Conservation (phyloP, 2,329 filamentous ascomycete species). For the Ophiostoma sp. region DNA sequence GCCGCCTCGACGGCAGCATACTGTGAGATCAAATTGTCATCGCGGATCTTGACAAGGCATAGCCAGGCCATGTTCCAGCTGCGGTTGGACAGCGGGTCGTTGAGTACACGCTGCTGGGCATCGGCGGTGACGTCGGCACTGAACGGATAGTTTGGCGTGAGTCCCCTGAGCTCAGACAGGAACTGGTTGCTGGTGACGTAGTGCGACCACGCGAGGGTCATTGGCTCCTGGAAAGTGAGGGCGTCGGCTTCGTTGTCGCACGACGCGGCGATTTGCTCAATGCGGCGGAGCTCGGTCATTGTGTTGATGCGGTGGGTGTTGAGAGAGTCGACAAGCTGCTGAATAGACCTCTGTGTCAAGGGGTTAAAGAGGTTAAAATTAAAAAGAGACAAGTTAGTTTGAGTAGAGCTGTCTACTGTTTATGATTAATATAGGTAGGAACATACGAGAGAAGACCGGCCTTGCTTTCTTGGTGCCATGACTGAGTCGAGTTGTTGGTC, state of each 20-base stretch:
- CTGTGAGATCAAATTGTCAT: slow-evolving; percentile 52
- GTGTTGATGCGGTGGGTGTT: slow-evolving; percentile 66
- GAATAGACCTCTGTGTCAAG: slow-evolving; percentile 34
- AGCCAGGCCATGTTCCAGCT: slow-evolving; percentile 77
- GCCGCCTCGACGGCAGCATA: slow-evolving; percentile 58
- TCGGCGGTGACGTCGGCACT: slow-evolving; percentile 60
- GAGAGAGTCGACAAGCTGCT: slow-evolving; percentile 58
- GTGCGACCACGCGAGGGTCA: slow-evolving; percentile 66
- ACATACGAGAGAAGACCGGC: background rate
- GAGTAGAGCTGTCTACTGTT: background rate
- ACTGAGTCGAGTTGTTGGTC: too few species aligned
- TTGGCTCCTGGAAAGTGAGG: slow-evolving; percentile 54
- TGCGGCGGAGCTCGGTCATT: slow-evolving; percentile 63
- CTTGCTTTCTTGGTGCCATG: background rate
- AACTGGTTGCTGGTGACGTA: slow-evolving; percentile 68
- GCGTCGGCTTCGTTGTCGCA: slow-evolving; percentile 55
- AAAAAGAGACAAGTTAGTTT: background rate
- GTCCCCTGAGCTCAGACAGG: slow-evolving; percentile 61
- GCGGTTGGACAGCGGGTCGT: slow-evolving; percentile 59
- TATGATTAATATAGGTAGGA: background rate
- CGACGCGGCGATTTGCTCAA: slow-evolving; percentile 60
- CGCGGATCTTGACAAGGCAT: slow-evolving; percentile 59
- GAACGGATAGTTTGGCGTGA: slow-evolving; percentile 64
- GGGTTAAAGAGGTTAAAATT: background rate
- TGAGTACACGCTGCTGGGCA: slow-evolving; percentile 58